Evolutionary conservation across 2,329 filamentous ascomycete genomes (phyloP).

Genomic region (Phaeosphaeriaceae sp.): DNA sequence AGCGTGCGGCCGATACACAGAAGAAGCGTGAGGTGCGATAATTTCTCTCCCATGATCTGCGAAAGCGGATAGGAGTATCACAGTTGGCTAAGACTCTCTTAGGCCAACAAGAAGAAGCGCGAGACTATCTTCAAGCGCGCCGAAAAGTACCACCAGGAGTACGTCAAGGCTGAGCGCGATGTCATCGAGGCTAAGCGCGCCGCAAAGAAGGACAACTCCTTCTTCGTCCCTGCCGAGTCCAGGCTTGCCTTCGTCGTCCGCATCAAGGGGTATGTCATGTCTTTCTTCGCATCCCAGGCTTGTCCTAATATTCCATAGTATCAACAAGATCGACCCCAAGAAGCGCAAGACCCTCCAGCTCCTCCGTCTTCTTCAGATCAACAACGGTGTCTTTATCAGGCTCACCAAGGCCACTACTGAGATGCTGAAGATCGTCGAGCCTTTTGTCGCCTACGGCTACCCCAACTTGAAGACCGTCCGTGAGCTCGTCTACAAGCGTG

Average conservation of each 20-base stretch:
- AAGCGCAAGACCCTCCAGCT: constrained; percentile 99
- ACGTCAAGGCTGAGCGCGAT: constrained; percentile 95
- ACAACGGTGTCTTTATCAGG: constrained; percentile 98
- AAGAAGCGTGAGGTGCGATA: constrained; percentile 97
- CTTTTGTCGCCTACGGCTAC: constrained; percentile 99
- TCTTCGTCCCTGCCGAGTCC: constrained; percentile 93
- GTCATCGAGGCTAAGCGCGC: constrained; percentile 92
- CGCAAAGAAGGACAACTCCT: constrained; percentile 89
- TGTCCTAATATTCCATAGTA: constrained; percentile 63
- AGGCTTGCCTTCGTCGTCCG: constrained; percentile 98
- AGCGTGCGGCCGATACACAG: constrained; percentile 77
- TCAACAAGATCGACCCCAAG: constrained; percentile 99
- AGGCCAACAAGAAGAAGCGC: constrained; percentile 99
- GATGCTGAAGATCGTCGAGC: constrained; percentile 98
- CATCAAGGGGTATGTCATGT: constrained; percentile 83
- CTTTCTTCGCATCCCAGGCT: not conserved
- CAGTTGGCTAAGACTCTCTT: constrained; percentile 51
- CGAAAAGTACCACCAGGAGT: constrained; percentile 99
- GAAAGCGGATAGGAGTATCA: constrained; percentile 46
- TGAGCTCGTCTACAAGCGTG: constrained; percentile 98
- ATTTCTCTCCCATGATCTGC: constrained; percentile 45
- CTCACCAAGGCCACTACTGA: constrained; percentile 97
- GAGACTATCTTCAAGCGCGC: constrained; percentile 99
- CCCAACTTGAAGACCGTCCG: constrained; percentile 99
- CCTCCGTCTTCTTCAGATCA: constrained; percentile 99